Conservation (phyloP, 768 basidiomycete species). For the Cystofilobasidium bisporidii region DNA sequence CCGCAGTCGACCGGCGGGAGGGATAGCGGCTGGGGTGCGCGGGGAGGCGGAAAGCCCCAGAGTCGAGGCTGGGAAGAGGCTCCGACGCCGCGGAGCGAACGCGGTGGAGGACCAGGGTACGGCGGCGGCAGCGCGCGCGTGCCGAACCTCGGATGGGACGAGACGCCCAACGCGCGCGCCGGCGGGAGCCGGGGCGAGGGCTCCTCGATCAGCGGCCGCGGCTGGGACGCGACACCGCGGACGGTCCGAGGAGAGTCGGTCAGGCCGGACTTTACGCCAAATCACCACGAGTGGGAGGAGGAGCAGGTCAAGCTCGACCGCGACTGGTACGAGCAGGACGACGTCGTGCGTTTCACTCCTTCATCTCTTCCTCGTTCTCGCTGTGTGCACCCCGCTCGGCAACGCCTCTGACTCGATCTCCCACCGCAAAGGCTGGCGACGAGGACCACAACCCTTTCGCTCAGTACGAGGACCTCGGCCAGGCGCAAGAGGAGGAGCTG, state of each 20-base stretch:
- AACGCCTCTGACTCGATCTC: background rate
- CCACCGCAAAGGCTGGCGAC: slow-evolving; percentile 48
- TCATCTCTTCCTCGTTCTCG: background rate
- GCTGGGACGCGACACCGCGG: slow-evolving; percentile 32
- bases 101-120: slow-evolving; percentile 30
- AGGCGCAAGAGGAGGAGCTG: slow-evolving; percentile 62
- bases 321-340: slow-evolving; percentile 88
- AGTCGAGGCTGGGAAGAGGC: slow-evolving; percentile 38
- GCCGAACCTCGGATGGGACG: slow-evolving; percentile 88
- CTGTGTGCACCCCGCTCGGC: too few species aligned
- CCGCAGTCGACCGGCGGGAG: background rate
- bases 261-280: slow-evolving; percentile 30
- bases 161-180: slow-evolving; percentile 58
- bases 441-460: slow-evolving; percentile 87
- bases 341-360: slow-evolving; percentile 50
- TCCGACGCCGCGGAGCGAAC: slow-evolving; percentile 35
- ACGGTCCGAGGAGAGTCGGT: slow-evolving; percentile 4
- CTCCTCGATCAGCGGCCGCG: background rate
- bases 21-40: background rate
- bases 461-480: slow-evolving; percentile 77
- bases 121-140: slow-evolving; percentile 66
- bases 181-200: background rate
- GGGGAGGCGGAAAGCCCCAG: slow-evolving; percentile 13
- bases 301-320: slow-evolving; percentile 84
- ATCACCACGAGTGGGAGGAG: slow-evolving; percentile 80